Percentiles rank a stretch among this genome's conserved stretches.
Evolutionary conservation across 352 stramenopile species (phyloP).

Genomic region (Phytophthora hybrid): DNA sequence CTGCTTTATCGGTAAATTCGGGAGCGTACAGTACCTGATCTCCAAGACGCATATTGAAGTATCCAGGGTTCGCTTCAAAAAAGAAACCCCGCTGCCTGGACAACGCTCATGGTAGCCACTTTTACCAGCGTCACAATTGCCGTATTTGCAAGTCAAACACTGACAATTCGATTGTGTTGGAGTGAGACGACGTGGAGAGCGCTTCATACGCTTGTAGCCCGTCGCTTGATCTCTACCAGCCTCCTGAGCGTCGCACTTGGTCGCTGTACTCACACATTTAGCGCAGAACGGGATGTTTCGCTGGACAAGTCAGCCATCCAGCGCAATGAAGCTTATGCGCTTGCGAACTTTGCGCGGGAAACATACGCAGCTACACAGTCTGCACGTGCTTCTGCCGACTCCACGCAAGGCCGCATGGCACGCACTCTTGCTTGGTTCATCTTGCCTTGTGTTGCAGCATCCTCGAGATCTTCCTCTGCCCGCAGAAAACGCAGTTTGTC

Average conservation of each 20-base stretch:
- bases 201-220: conserved; percentile 33
- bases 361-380: conserved; percentile 41
- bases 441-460: conserved; percentile 23
- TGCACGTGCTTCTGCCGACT: conserved; percentile 33
- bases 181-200: conserved; percentile 25
- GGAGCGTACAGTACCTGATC: too few species aligned
- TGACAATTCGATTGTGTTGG: conserved; percentile 19
- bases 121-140: too few species aligned
- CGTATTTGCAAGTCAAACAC: conserved; percentile 3
- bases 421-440: conserved; percentile 17
- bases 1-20: too few species aligned
- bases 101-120: too few species aligned
- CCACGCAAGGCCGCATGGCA: conserved; percentile 29
- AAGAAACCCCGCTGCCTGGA: too few species aligned
- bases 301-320: conserved; percentile 36
- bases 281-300: conserved; percentile 45
- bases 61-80: too few species aligned
- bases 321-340: conserved; percentile 41
- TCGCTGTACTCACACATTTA: conserved; percentile 43
- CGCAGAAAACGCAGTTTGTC: conserved; percentile 47
- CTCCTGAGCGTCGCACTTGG: conserved; percentile 30
- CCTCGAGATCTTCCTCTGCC: conserved; percentile 60
- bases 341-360: conserved; percentile 34
- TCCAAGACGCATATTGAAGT: too few species aligned
- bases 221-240: conserved; percentile 26